Evolutionary conservation across 192 early-diverging fungal species (phyloP).

Genomic region (Podila clonocystis): DNA sequence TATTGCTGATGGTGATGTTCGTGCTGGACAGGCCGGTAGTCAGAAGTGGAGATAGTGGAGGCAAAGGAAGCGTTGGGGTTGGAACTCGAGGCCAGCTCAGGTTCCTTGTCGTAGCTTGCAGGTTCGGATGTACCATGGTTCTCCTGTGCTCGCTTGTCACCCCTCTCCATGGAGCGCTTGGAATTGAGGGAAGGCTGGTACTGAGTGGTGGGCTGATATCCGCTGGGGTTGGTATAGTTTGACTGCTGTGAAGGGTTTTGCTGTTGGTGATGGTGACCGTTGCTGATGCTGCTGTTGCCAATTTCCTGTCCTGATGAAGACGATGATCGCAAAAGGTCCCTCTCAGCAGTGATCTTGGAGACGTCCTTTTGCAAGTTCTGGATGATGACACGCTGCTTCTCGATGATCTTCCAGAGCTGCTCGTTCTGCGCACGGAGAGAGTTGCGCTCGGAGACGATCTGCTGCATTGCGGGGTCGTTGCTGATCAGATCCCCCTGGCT

Average conservation of each 20-base stretch:
- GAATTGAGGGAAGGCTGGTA: constrained; percentile 22
- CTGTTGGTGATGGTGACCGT: background rate
- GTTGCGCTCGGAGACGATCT: constrained; percentile 70
- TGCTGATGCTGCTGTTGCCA: constrained; percentile 23
- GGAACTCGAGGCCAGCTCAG: constrained; percentile 3
- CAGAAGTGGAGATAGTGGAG: background rate
- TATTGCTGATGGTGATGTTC: background rate
- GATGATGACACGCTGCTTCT: constrained; percentile 88
- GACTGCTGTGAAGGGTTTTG: background rate
- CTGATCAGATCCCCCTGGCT: background rate
- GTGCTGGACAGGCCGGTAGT: background rate
- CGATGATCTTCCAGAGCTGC: constrained; percentile 91
- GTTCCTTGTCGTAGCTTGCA: constrained; percentile 9
- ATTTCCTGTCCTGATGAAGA: background rate
- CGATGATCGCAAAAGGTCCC: constrained; percentile 45
- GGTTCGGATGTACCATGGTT: background rate
- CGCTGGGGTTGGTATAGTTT: constrained; percentile 1
- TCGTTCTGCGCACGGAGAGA: constrained; percentile 83
- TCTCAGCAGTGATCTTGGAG: constrained; percentile 49
- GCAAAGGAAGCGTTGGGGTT: constrained; percentile 2
- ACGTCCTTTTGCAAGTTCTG: constrained; percentile 83
- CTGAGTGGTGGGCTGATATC: background rate
- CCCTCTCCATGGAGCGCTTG: constrained; percentile 16
- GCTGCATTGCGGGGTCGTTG: constrained; percentile 29
- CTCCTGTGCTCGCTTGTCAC: constrained; percentile 13